These are phyloP conservation scores for Linum lewisii DNA, from an alignment of 345 rosid genomes.

Conservation along the genomic window DNA sequence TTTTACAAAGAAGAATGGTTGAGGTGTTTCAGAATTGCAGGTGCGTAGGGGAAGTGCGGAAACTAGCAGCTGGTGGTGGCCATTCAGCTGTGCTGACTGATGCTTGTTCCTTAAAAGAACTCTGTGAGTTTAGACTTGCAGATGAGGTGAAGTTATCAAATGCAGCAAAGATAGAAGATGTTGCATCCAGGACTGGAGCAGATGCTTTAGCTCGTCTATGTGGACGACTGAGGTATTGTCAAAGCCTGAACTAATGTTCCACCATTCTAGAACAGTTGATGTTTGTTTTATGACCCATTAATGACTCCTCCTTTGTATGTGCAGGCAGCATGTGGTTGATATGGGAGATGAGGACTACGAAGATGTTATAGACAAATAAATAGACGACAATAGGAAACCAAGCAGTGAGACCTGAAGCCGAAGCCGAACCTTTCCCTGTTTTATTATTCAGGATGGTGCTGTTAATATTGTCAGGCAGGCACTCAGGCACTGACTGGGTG, in stretches of 20 bases:
- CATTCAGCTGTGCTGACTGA: conserved; percentile 92
- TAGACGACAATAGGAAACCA: too few species aligned
- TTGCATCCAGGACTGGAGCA: conserved; percentile 71
- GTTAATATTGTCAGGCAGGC: not conserved
- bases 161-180: conserved; percentile 73
- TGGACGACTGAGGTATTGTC: conserved; percentile 69
- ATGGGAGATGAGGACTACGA: conserved; percentile 32
- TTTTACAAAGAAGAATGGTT: conserved; percentile 3
- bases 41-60: conserved; percentile 89
- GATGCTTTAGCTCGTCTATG: conserved; percentile 93
- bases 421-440: not conserved
- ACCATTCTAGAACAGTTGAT: not conserved
- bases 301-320: conserved; percentile 9
- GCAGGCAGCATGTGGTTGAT: conserved; percentile 64
- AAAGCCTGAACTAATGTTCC: not conserved
- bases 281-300: not conserved
- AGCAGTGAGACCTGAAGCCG: not conserved
- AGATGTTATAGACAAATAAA: conserved; percentile 21
- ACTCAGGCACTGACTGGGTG: too few species aligned
- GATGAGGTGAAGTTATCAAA: conserved; percentile 56
- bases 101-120: conserved; percentile 88
- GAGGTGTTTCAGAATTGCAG: conserved; percentile 25
- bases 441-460: not conserved
- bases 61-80: conserved; percentile 97
- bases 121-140: conserved; percentile 88